Evolutionary conservation across 2,329 filamentous ascomycete genomes (phyloP).

Genomic region (Claviceps fusiformis): DNA sequence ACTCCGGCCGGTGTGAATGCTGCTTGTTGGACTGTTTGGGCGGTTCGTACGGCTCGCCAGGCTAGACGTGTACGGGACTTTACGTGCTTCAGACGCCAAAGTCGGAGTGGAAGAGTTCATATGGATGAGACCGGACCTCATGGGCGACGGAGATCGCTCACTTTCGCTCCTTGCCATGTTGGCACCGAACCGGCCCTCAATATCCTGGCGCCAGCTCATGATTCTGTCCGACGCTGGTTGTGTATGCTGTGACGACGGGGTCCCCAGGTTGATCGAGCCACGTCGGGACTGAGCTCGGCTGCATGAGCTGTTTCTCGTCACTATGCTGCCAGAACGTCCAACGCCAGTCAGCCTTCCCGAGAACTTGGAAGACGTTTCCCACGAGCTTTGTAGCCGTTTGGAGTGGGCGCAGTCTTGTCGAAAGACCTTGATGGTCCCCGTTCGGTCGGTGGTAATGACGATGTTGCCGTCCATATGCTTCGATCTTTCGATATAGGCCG

Average conservation of each 20-base stretch:
- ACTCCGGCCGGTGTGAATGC: constrained; percentile 15
- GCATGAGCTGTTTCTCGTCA: constrained; percentile 37
- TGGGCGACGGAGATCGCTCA: constrained; percentile 43
- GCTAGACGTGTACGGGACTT: constrained; percentile 25
- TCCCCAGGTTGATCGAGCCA: constrained; percentile 34
- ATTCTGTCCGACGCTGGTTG: constrained; percentile 55
- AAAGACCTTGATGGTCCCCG: constrained; percentile 84
- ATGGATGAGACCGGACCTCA: constrained; percentile 26
- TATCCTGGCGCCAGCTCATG: constrained; percentile 68
- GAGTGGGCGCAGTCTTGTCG: constrained; percentile 80
- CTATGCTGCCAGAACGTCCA: constrained; percentile 41
- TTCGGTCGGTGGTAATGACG: constrained; percentile 79
- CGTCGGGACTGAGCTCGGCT: constrained; percentile 36
- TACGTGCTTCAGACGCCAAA: constrained; percentile 32
- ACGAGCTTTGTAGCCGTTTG: constrained; percentile 64
- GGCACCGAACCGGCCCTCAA: constrained; percentile 30
- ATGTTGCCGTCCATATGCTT: constrained; percentile 75
- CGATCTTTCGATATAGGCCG: constrained; percentile 63
- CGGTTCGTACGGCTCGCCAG: constrained; percentile 10
- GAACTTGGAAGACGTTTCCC: constrained; percentile 66
- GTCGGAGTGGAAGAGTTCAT: constrained; percentile 24
- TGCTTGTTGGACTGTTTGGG: constrained; percentile 27
- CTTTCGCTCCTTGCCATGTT: constrained; percentile 28
- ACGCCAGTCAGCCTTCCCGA: constrained; percentile 51
- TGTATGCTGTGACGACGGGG: constrained; percentile 12